Conservation (phyloP, 192 early-diverging fungal genomes). For the Backusella macrospora region DNA sequence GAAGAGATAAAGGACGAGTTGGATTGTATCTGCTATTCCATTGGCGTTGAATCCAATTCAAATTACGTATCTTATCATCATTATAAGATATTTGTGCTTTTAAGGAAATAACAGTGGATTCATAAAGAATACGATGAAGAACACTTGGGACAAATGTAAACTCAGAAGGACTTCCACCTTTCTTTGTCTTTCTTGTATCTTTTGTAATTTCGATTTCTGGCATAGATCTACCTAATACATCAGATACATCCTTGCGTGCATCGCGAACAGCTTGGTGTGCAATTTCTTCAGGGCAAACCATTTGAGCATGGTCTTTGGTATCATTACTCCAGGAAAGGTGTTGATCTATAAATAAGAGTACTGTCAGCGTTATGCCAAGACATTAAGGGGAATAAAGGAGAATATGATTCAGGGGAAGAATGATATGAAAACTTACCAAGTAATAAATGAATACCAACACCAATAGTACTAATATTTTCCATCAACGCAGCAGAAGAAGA, state of each 20-base stretch:
- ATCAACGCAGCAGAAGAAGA: slow-evolving; percentile 20
- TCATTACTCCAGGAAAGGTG: slow-evolving; percentile 26
- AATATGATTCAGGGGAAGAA: slow-evolving; percentile 4
- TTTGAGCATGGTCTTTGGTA: slow-evolving; percentile 23
- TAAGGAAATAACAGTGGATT: slow-evolving; percentile 13
- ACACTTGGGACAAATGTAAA: slow-evolving; percentile 24
- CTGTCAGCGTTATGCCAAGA: slow-evolving; percentile 12
- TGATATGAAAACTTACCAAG: slow-evolving; percentile 13
- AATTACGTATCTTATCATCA: background rate
- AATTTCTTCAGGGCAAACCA: slow-evolving; percentile 23
- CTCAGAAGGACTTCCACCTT: slow-evolving; percentile 11
- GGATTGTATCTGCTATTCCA: background rate
- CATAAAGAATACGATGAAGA: slow-evolving; percentile 36
- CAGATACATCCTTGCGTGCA: slow-evolving; percentile 26
- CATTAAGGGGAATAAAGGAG: slow-evolving; percentile 13
- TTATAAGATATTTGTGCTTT: slow-evolving; percentile 13
- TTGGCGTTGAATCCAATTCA: background rate
- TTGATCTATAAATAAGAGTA: slow-evolving; percentile 28
- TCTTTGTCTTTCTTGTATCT: slow-evolving; percentile 3
- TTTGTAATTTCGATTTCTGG: slow-evolving; percentile 28
- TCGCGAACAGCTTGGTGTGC: slow-evolving; percentile 26
- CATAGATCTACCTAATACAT: slow-evolving; percentile 15
- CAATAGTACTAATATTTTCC: slow-evolving; percentile 30
- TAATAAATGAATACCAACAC: slow-evolving; percentile 28
- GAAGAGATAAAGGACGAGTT: slow-evolving; percentile 1